Base-by-base conservation (phyloP, 1,284 basidiomycete genomes). In the Omphalotus olearius region DNA sequence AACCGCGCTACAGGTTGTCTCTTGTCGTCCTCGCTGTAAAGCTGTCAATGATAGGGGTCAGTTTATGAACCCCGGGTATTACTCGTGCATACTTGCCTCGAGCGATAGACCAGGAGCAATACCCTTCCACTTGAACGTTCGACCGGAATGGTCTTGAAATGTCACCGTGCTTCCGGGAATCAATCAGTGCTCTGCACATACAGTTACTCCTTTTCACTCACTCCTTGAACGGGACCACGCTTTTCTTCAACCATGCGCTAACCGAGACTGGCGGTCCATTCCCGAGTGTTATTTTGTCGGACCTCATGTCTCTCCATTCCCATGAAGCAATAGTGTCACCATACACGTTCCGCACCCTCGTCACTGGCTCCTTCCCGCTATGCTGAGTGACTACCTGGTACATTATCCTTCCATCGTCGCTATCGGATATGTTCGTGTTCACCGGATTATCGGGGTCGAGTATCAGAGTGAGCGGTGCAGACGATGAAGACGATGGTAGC, bases 171-270 rank as follows among this genome's bases (percentile, higher is more conserved):
- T 72, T 45, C 26, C 26, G 47, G 7, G 30, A 33, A 33, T 33
- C 30, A 33, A 33, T 33, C 30, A 33, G 13, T 33, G 30, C 30
- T 33, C 20, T 33, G 30, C 2, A 33, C 30, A 33, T 7, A 7
- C 30, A 33, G 30, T 33, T 33, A 33, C 30, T 33, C 30, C 30
- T 37, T 18, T 11, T 23, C 14, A 51, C 70, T 45, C 53, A 74
- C 73, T 70, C 63, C 36, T 69, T 70, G 59, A 75, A 71, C 5
- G 73, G 73, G 2, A 75, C 60, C n/a, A 71, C 52, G 52, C 71
- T 74, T 52, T 68, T 72, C 57, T 68, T 71, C 53, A 76, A 59
- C 75, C 74, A 76, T 10, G 64, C 62, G 37, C 67, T 66, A 41
- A 65, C 66, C 36, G 59, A 59, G 38, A 58, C 59, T 51, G 61